Evolutionary conservation across 805 yeast species (phyloP).

Genomic region (Candida ulmi): DNA sequence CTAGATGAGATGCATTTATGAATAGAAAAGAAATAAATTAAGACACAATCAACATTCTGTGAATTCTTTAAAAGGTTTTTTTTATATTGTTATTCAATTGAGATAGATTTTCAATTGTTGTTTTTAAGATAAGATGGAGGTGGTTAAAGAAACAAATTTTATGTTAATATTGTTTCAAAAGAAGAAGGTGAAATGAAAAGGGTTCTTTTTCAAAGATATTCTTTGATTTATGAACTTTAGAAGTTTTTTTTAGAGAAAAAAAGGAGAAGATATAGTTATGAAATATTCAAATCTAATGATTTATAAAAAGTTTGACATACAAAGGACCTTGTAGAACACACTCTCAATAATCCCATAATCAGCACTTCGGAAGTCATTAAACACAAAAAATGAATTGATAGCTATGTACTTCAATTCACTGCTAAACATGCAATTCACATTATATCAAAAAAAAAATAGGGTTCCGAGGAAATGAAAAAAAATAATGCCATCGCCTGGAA

Average conservation of each 20-base stretch:
- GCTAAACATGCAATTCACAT: too few relatives aligned
- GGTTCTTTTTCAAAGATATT: not conserved
- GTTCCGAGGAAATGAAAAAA: conserved; percentile 11
- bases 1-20: conserved; percentile 1
- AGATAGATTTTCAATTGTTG: not conserved
- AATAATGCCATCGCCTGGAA: conserved; percentile 63
- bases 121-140: not conserved
- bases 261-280: not conserved
- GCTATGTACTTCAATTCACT: too few relatives aligned
- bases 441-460: too few relatives aligned
- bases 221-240: not conserved
- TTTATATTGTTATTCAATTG: not conserved
- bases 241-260: not conserved
- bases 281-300: conserved; percentile 1
- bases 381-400: too few relatives aligned
- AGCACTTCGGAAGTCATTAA: too few relatives aligned
- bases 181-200: not conserved
- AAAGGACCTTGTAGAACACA: too few relatives aligned
- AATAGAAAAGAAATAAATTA: not conserved
- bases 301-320: not conserved
- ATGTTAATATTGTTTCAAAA: too few relatives aligned
- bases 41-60: not conserved
- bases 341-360: too few relatives aligned
- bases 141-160: too few relatives aligned
- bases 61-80: not conserved